A percentile compares a stretch with the other conserved stretches of the same genome.
Evolutionary conservation across 257 asterid genomes (phyloP).

Genomic region (Gentiana dahurica): DNA sequence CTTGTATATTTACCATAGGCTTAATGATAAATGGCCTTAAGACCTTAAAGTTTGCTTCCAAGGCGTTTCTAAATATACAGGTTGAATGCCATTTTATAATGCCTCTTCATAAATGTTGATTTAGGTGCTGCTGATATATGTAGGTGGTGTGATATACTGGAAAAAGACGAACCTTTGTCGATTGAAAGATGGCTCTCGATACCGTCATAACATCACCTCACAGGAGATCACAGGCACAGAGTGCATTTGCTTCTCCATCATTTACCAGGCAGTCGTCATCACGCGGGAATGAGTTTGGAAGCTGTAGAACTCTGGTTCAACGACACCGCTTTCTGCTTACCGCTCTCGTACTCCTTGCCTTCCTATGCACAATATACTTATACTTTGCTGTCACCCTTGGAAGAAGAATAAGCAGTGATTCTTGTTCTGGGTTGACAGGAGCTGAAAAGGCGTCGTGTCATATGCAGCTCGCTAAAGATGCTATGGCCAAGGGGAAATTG

Average conservation of each 20-base stretch:
- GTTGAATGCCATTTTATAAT: too few relatives aligned
- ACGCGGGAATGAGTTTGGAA: constrained; percentile 28
- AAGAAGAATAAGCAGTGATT: constrained; percentile 2
- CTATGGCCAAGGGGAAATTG: constrained; percentile 28
- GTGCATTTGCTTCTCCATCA: constrained; percentile 20
- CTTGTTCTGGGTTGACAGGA: constrained; percentile 27
- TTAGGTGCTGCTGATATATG: background rate
- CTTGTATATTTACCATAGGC: too few relatives aligned
- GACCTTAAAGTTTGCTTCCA: too few relatives aligned
- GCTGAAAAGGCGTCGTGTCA: constrained; percentile 28
- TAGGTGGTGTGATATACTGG: constrained; percentile 7
- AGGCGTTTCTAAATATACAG: too few relatives aligned
- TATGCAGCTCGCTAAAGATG: constrained; percentile 31
- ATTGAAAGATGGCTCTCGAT: constrained; percentile 27
- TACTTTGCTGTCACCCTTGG: constrained; percentile 47
- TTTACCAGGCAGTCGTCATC: constrained; percentile 20
- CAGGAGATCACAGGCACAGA: constrained; percentile 34
- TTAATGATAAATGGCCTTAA: too few relatives aligned
- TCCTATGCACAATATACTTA: constrained; percentile 42
- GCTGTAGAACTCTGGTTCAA: constrained; percentile 25
- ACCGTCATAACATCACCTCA: constrained; percentile 35
- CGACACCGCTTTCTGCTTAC: constrained; percentile 43
- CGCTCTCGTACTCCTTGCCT: constrained; percentile 31
- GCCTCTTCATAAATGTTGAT: too few relatives aligned
- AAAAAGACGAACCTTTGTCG: constrained; percentile 2